Conservation (phyloP, 2,329 filamentous ascomycete genomes). For the Colletotrichum cereale region DNA sequence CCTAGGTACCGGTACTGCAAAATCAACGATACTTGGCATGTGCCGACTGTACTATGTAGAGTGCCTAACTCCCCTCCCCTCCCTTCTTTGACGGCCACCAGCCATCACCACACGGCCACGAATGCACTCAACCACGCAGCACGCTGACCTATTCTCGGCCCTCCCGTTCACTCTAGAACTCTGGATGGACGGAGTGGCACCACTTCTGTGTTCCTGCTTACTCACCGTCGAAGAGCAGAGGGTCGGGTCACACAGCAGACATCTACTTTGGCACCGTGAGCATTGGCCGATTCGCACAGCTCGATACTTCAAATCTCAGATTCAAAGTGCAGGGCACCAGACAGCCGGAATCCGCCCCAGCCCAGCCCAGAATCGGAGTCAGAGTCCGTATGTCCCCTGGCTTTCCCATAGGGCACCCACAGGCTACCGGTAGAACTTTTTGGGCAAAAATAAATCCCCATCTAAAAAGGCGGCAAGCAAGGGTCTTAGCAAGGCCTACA, state of each 20-base stretch:
- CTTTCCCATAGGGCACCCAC: too few species aligned
- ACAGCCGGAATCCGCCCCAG: slow-evolving; percentile 30
- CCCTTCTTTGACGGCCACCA: slow-evolving; percentile 9
- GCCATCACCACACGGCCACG: slow-evolving; percentile 33
- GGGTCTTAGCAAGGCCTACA: slow-evolving; percentile 23
- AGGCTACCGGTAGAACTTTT: too few species aligned
- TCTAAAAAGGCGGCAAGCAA: slow-evolving; percentile 19
- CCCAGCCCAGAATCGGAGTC: slow-evolving; percentile 21
- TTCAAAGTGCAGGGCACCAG: slow-evolving; percentile 20
- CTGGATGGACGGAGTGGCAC: too few species aligned
- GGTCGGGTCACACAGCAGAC: not conserved
- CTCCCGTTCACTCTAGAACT: too few species aligned
- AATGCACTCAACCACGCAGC: slow-evolving; percentile 15
- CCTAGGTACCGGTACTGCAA: slow-evolving; percentile 2
- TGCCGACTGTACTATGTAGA: slow-evolving; percentile 4
- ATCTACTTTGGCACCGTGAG: slow-evolving; percentile 15
- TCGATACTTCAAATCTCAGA: not conserved
- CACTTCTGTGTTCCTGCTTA: too few species aligned
- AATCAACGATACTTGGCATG: slow-evolving; percentile 9
- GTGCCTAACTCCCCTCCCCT: not conserved
- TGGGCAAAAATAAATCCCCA: not conserved
- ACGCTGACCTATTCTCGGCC: slow-evolving; percentile 5
- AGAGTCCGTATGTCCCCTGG: too few species aligned
- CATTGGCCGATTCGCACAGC: slow-evolving; percentile 11
- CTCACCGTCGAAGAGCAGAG: too few species aligned